Conservation (phyloP, 2,329 filamentous ascomycete genomes). For the Seiridium cupressi region DNA sequence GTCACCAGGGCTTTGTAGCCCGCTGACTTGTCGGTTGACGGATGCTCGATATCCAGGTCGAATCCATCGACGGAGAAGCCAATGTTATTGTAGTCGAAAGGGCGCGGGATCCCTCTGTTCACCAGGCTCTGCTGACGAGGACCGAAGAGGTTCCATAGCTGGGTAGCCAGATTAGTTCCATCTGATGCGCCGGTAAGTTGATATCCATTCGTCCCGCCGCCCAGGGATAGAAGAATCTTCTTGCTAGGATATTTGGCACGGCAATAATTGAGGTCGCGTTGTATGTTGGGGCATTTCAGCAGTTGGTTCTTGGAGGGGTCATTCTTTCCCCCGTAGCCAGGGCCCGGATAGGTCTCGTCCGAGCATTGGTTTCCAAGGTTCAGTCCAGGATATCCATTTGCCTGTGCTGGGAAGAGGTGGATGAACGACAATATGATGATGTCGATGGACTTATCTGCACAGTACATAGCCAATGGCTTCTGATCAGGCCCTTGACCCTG, state of each 20-base stretch:
- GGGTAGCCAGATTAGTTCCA: slow-evolving; percentile 32
- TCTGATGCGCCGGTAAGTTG: slow-evolving; percentile 33
- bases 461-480: slow-evolving; percentile 33
- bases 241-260: slow-evolving; percentile 42
- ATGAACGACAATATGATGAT: slow-evolving; percentile 43
- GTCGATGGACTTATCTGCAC: slow-evolving; percentile 36
- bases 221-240: slow-evolving; percentile 64
- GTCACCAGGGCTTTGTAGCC: slow-evolving; percentile 28
- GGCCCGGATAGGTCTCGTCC: slow-evolving; percentile 24
- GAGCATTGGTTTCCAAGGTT: slow-evolving; percentile 42
- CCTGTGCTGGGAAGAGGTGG: slow-evolving; percentile 37
- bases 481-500: slow-evolving; percentile 40
- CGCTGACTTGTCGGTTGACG: slow-evolving; percentile 24
- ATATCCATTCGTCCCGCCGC: slow-evolving; percentile 42
- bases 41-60: slow-evolving; percentile 29
- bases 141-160: slow-evolving; percentile 39
- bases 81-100: slow-evolving; percentile 24
- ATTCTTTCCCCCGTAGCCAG: slow-evolving; percentile 30
- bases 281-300: slow-evolving; percentile 31
- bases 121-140: slow-evolving; percentile 31
- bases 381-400: slow-evolving; percentile 37
- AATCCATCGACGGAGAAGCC: slow-evolving; percentile 25
- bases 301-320: slow-evolving; percentile 29
- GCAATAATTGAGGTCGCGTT: slow-evolving; percentile 42
- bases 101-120: slow-evolving; percentile 21